Base-by-base conservation (phyloP, 345 rosid species). In the Aquilaria sinensis region DNA sequence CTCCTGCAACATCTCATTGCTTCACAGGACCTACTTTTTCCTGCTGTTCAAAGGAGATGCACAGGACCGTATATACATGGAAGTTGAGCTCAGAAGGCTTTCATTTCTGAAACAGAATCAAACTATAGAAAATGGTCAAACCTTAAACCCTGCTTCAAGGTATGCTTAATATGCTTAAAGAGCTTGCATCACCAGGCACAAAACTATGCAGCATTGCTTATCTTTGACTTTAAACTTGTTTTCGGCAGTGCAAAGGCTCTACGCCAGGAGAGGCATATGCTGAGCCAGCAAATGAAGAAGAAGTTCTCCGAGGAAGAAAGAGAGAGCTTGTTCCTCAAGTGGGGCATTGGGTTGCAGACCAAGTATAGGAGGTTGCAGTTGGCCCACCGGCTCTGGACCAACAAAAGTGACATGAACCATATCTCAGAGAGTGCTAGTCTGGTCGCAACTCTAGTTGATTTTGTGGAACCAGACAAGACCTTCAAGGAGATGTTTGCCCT, bases 21-120 rank as follows among this genome's bases (percentile, higher is more conserved):
- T 83, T 56, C 99, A 94, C 77, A 78, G 97, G 74, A 82, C 89
- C 76, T 88, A 94, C 86, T 90, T 90, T 78, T 90, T 81, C 77
- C 81, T 90, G 67, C 78, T 85, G 48, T 83, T 86, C 65, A 85
- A 85, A 67, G 97, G 97, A 51, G 92, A 88, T 72, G 85, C 83
- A 15, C 70, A 83, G 57, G 95, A 94, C 70, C 81, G 83, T 10
- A 76, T 88, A 70, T 90, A 90, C 78, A 75, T 90, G 95, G 97
- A 90, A 70, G 96, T 86, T 16, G 99, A 94, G 78, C 85, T 74
- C 63, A 83, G 89, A 65, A 79, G 96, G 67, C 69, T 94, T 58
- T 61, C 79, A 66, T 81, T 85, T 70, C 81, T 90, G 6, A 86
- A 75, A 80, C 78, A 85, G 49, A 77, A 61, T 65, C 77, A 75